phyloP scores from a whole-genome alignment of 306 rosid species.

The Hippophae tibetana region DNA sequence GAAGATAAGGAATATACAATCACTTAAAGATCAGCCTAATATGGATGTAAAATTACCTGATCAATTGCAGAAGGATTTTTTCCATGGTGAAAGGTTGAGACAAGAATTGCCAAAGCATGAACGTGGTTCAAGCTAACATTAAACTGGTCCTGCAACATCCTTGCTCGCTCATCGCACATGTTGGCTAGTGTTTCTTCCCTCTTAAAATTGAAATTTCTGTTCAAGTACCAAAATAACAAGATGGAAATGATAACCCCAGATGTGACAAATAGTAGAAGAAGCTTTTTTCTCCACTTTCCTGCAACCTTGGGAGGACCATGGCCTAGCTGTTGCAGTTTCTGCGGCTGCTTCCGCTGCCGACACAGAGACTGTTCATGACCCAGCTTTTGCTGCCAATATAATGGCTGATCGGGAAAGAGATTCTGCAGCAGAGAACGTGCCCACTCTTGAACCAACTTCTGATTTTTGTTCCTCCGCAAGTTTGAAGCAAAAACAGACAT shows the following conservation, averaged over 20 bases:
- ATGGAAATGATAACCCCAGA: constrained; percentile 42
- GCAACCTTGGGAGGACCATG: constrained; percentile 41
- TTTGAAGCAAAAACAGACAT: constrained; percentile 30
- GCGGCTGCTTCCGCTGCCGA: constrained; percentile 25
- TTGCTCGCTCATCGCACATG: constrained; percentile 97
- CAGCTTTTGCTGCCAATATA: constrained; percentile 23
- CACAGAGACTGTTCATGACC: constrained; percentile 16
- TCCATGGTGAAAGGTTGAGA: constrained; percentile 87
- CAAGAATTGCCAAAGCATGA: constrained; percentile 87
- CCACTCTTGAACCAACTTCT: constrained; percentile 27
- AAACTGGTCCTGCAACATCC: constrained; percentile 96
- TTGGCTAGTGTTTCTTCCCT: constrained; percentile 72
- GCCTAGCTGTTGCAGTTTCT: constrained; percentile 25
- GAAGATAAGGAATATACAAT: not conserved
- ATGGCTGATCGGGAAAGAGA: constrained; percentile 10
- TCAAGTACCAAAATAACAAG: constrained; percentile 62
- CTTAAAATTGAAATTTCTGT: constrained; percentile 34
- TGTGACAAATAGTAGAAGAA: constrained; percentile 38
- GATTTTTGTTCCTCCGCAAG: constrained; percentile 32
- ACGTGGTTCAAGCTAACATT: constrained; percentile 95
- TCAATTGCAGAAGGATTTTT: constrained; percentile 85
- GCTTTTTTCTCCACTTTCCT: constrained; percentile 67
- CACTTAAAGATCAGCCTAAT: constrained; percentile 1
- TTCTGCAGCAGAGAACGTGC: constrained; percentile 27
- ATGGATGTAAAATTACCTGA: constrained; percentile 46